Evolutionary conservation across 2,329 filamentous ascomycete genomes (phyloP).

Genomic region (Trichoderma harzianum): DNA sequence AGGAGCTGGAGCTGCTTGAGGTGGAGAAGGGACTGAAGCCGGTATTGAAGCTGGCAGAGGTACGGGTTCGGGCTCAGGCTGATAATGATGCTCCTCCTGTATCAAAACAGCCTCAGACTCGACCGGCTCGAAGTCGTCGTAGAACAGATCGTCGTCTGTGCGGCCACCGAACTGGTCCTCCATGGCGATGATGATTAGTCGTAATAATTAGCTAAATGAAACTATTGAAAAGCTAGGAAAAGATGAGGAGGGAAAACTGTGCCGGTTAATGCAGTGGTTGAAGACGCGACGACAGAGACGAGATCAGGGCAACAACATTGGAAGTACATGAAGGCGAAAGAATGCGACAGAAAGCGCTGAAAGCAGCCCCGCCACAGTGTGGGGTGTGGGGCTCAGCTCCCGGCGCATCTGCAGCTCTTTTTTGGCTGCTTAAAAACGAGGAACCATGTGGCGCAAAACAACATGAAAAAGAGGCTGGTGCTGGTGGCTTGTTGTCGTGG

Average conservation of each 20-base stretch:
- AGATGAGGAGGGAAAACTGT: not conserved
- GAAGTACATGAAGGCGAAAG: not conserved
- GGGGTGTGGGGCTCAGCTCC: slow-evolving; percentile 16
- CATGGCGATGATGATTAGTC: slow-evolving; percentile 36
- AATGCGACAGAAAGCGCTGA: slow-evolving; percentile 9
- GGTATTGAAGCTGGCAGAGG: slow-evolving; percentile 1
- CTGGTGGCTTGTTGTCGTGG: not conserved
- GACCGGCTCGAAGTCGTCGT: slow-evolving; percentile 60
- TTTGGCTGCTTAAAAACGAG: not conserved
- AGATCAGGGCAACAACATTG: not conserved
- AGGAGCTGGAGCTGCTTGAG: not conserved
- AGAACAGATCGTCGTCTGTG: slow-evolving; percentile 61
- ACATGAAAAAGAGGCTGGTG: not conserved
- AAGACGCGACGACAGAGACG: not conserved
- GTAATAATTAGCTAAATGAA: not conserved
- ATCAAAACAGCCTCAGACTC: slow-evolving; percentile 33
- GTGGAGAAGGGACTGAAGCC: not conserved
- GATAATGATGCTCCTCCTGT: slow-evolving; percentile 16
- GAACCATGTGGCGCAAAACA: slow-evolving; percentile 6
- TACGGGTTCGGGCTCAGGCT: slow-evolving; percentile 22
- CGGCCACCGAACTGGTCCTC: slow-evolving; percentile 60
- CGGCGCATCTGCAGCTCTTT: slow-evolving; percentile 6
- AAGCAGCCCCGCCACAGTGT: slow-evolving; percentile 17
- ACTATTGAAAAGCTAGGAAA: not conserved
- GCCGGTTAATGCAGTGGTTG: not conserved